A percentile compares a stretch with the other conserved stretches of the same genome.
phyloP scores from a whole-genome alignment of 805 yeast species.

The Candida incommunis region DNA sequence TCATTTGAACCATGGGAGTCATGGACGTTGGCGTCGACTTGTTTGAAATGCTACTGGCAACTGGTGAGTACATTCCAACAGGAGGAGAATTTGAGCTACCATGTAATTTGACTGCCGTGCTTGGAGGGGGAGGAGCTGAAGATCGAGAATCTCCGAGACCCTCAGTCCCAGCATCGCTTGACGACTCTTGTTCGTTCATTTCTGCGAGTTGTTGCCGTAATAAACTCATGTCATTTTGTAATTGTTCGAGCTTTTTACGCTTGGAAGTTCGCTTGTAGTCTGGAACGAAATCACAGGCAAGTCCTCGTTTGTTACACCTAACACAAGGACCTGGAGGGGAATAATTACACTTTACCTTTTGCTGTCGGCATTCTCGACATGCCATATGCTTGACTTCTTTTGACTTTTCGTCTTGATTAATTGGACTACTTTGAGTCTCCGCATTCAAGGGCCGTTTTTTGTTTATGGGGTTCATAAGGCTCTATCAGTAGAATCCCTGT shows the following conservation, averaged over 20 bases:
- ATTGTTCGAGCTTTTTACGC: conserved; percentile 31
- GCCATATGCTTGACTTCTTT: conserved; percentile 32
- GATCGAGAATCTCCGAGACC: not conserved
- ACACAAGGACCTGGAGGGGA: conserved; percentile 54
- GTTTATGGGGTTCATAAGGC: too few relatives aligned
- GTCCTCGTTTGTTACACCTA: conserved; percentile 58
- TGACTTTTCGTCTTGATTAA: too few relatives aligned
- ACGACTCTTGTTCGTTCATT: not conserved
- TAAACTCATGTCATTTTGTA: conserved; percentile 67
- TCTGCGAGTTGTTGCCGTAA: conserved; percentile 30
- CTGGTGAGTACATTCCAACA: not conserved
- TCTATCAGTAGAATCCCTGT: too few relatives aligned
- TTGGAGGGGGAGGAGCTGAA: not conserved
- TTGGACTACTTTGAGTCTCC: too few relatives aligned
- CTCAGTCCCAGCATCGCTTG: not conserved
- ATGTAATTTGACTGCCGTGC: not conserved
- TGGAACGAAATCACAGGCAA: conserved; percentile 58
- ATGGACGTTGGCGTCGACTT: not conserved
- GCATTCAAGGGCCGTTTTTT: too few relatives aligned
- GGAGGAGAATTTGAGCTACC: not conserved
- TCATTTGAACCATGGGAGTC: too few relatives aligned
- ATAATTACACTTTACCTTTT: conserved; percentile 34
- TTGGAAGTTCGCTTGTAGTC: conserved; percentile 85
- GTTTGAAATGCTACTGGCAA: not conserved
- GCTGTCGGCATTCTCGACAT: conserved; percentile 93